A percentile compares a stretch with the other conserved stretches of the same genome.
phyloP scores from a whole-genome alignment of 177 flowering plant species.

The Telopea speciosissima region DNA sequence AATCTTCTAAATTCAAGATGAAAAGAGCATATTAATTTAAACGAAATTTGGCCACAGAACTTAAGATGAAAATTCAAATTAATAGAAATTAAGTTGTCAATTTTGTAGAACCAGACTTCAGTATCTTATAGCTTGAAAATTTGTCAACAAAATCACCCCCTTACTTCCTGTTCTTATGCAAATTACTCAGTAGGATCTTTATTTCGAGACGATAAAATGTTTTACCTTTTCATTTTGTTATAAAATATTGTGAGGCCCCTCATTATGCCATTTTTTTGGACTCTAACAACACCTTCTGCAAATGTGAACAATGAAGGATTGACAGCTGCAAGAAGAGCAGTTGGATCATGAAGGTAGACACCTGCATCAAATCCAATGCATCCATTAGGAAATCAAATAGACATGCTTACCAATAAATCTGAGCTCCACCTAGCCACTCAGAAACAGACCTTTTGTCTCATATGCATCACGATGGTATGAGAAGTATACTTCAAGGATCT shows the following conservation, averaged over 20 bases:
- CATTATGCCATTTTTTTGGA: slow-evolving; percentile 79
- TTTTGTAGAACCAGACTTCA: no score
- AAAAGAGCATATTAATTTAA: no score
- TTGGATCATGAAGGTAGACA: slow-evolving; percentile 96
- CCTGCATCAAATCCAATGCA: slow-evolving; percentile 41
- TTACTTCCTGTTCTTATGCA: neutral
- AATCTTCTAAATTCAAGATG: no score
- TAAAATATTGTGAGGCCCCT: slow-evolving; percentile 75
- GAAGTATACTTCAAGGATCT: slow-evolving; percentile 67
- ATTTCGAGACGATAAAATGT: neutral
- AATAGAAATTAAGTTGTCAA: no score
- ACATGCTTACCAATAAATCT: neutral
- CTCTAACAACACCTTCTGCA: slow-evolving; percentile 83
- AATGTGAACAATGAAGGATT: slow-evolving; percentile 71
- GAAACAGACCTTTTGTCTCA: slow-evolving; percentile 50
- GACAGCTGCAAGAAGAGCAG: slow-evolving; percentile 73
- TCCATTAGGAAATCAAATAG: slow-evolving; percentile 1
- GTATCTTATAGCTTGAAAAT: no score
- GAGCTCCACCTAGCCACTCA: neutral
- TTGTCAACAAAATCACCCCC: no score
- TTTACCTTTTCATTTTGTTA: slow-evolving; percentile 72
- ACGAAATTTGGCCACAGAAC: no score
- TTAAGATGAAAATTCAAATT: no score
- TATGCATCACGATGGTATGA: slow-evolving; percentile 74
- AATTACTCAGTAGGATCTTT: neutral